Conservation (phyloP, 2,329 filamentous ascomycete genomes). For the Penicillium sp. region DNA sequence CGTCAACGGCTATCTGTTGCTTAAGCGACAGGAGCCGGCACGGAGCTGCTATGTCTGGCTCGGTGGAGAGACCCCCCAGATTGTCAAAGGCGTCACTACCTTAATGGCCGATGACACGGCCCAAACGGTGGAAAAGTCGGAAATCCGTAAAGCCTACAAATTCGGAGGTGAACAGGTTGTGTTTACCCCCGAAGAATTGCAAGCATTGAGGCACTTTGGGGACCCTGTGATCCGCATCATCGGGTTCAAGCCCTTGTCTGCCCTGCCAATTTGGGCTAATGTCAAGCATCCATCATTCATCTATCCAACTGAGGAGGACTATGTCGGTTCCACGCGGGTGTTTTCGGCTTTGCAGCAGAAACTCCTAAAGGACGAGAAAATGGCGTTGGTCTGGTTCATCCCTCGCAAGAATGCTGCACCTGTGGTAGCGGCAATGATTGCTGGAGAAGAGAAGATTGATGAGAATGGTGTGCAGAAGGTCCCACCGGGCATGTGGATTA, state of each 20-base stretch:
- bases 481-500: conserved; percentile 85
- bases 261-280: conserved; percentile 81
- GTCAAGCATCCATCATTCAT: conserved; percentile 87
- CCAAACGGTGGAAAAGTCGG: conserved; percentile 73
- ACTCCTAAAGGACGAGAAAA: conserved; percentile 74
- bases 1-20: conserved; percentile 87
- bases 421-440: conserved; percentile 77
- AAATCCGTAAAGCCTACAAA: conserved; percentile 91
- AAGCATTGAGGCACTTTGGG: conserved; percentile 76
- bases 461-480: conserved; percentile 70
- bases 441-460: conserved; percentile 69
- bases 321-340: conserved; percentile 86
- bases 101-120: conserved; percentile 78
- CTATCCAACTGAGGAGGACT: conserved; percentile 89
- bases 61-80: conserved; percentile 80
- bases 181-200: conserved; percentile 84
- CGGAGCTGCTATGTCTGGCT: conserved; percentile 87
- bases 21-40: conserved; percentile 80
- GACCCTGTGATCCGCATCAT: conserved; percentile 83
- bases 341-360: conserved; percentile 92
- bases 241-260: conserved; percentile 82
- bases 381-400: conserved; percentile 89
- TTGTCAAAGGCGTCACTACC: conserved; percentile 74
- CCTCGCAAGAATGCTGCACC: conserved; percentile 79
- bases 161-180: conserved; percentile 89